These are phyloP conservation scores for Capronia epimyces DNA, from an alignment of 2,329 filamentous ascomycete species.

Conservation along the genomic window DNA sequence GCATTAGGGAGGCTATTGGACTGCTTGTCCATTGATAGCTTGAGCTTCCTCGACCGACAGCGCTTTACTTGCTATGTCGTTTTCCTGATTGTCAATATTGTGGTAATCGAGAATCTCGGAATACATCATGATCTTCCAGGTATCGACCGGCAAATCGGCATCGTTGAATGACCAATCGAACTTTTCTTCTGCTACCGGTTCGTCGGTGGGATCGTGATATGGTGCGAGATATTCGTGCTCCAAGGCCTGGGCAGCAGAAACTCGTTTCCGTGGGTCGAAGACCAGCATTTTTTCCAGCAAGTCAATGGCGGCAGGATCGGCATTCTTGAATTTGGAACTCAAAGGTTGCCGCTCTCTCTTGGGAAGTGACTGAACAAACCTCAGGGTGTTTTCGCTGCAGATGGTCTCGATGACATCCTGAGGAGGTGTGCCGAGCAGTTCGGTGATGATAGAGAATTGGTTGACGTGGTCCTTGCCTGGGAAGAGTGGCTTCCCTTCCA, in stretches of 20 bases:
- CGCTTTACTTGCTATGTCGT: conserved; percentile 25
- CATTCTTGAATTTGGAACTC: conserved; percentile 87
- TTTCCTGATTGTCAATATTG: conserved; percentile 63
- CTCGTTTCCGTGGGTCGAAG: conserved; percentile 94
- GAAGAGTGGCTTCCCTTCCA: conserved; percentile 96
- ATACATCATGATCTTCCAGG: conserved; percentile 99
- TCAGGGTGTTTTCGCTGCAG: conserved; percentile 93
- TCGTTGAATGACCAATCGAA: conserved; percentile 99
- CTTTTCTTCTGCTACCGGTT: conserved; percentile 92
- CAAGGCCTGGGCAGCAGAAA: conserved; percentile 79
- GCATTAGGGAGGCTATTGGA: conserved; percentile 11
- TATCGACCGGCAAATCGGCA: conserved; percentile 91
- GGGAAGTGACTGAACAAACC: conserved; percentile 95
- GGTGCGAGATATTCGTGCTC: conserved; percentile 89
- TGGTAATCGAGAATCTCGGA: conserved; percentile 98
- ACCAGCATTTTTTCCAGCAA: conserved; percentile 95
- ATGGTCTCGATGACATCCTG: conserved; percentile 99
- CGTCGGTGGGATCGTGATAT: conserved; percentile 95
- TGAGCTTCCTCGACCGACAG: conserved; percentile 28
- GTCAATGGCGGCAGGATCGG: conserved; percentile 86
- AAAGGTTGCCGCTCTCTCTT: conserved; percentile 89
- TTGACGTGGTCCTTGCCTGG: conserved; percentile 99
- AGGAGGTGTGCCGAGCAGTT: conserved; percentile 89
- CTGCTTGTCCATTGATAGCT: conserved; percentile 26
- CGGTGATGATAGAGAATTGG: conserved; percentile 99